Percentiles rank a stretch among this genome's conserved stretches.
Conservation (phyloP, 1,139 yeast genomes). For the Blastobotrys petasosporus region DNA sequence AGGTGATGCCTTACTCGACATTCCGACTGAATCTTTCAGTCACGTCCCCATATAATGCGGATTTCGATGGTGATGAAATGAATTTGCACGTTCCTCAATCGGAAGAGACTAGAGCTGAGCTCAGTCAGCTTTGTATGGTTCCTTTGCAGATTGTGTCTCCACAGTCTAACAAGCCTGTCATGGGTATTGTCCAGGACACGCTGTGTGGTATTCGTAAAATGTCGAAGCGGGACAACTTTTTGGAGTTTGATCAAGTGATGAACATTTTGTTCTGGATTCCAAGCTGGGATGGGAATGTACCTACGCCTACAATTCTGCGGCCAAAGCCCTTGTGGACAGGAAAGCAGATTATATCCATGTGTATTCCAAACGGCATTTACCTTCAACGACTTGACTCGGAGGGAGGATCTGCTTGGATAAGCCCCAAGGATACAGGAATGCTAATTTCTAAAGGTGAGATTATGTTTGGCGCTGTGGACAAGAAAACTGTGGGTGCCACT, state of each 20-base stretch:
- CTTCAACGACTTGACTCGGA: conserved; percentile 89
- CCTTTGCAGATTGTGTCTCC: conserved; percentile 97
- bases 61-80: conserved; percentile 99
- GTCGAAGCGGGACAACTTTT: conserved; percentile 83
- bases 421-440: conserved; percentile 91
- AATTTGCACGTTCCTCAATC: conserved; percentile 99
- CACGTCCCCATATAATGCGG: conserved; percentile 98
- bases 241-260: conserved; percentile 93
- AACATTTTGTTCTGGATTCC: conserved; percentile 97
- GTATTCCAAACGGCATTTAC: conserved; percentile 94
- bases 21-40: conserved; percentile 94
- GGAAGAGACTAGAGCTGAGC: conserved; percentile 95
- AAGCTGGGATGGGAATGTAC: conserved; percentile 97
- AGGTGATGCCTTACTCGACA: conserved; percentile 98
- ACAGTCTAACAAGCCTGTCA: conserved; percentile 96
- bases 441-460: conserved; percentile 87
- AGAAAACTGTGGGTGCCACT: conserved; percentile 96
- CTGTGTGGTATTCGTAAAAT: conserved; percentile 94
- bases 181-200: conserved; percentile 99
- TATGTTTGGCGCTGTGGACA: conserved; percentile 95
- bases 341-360: conserved; percentile 85
- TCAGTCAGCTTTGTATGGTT: conserved; percentile 91
- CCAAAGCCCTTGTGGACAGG: conserved; percentile 99
- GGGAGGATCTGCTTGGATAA: conserved; percentile 53
- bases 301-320: conserved; percentile 90